phyloP scores from a whole-genome alignment of 495 filamentous ascomycete species.

The Oidiodendron maius region DNA sequence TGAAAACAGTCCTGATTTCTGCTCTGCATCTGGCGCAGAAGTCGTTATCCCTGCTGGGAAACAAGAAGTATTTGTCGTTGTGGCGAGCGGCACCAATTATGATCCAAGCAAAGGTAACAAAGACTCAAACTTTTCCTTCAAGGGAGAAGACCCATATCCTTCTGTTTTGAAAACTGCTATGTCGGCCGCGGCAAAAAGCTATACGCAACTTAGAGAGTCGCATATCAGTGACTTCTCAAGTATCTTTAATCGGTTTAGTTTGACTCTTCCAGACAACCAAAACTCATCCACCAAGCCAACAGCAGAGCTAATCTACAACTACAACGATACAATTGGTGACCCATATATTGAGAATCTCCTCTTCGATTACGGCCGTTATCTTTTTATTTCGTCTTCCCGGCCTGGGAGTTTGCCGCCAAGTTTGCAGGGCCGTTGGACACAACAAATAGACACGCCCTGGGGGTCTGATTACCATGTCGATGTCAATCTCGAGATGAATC shows the following conservation, averaged over 20 bases:
- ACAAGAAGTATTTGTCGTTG: too few species aligned
- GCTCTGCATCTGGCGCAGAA: slow-evolving; percentile 34
- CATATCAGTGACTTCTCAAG: slow-evolving; percentile 36
- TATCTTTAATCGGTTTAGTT: slow-evolving; percentile 29
- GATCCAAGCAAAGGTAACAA: slow-evolving; percentile 36
- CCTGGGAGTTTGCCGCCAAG: slow-evolving; percentile 26
- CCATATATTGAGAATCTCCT: slow-evolving; percentile 38
- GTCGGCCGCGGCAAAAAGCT: slow-evolving; percentile 23
- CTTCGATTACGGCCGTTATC: slow-evolving; percentile 39
- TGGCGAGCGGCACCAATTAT: slow-evolving; percentile 46
- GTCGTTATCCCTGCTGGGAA: too few species aligned
- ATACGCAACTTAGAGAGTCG: slow-evolving; percentile 23
- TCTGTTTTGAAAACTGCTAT: slow-evolving; percentile 27
- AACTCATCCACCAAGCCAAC: slow-evolving; percentile 30
- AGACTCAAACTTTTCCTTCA: slow-evolving; percentile 37
- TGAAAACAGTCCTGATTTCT: slow-evolving; percentile 19
- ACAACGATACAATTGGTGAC: slow-evolving; percentile 29
- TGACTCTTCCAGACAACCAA: slow-evolving; percentile 34
- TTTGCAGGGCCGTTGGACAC: slow-evolving; percentile 6
- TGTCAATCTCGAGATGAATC: slow-evolving; percentile 49
- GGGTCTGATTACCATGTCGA: slow-evolving; percentile 44
- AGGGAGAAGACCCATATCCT: too few species aligned
- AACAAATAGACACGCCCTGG: slow-evolving; percentile 31
- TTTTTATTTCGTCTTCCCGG: slow-evolving; percentile 38
- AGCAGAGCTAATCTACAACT: slow-evolving; percentile 30